phyloP scores from a whole-genome alignment of 352 stramenopile species.

The Phytophthora vignae region DNA sequence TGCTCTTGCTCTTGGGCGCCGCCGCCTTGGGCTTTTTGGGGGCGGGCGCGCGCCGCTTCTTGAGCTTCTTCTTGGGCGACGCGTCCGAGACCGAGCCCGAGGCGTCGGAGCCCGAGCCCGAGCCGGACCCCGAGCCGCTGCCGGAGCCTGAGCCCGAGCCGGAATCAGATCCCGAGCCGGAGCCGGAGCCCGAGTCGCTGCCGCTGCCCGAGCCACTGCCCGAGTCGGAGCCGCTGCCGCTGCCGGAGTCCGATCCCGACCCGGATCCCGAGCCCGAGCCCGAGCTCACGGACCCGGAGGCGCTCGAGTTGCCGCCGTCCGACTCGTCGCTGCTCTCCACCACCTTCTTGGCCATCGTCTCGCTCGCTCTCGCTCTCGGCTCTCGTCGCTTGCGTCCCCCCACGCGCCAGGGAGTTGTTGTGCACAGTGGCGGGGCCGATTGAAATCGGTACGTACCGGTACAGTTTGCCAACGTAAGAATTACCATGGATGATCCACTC shows the following conservation, averaged over 20 bases:
- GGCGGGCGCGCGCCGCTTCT: conserved; percentile 44
- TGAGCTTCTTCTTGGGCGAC: conserved; percentile 58
- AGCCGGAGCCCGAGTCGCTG: conserved; percentile 39
- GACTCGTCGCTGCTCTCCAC: conserved; percentile 83
- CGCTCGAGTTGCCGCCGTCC: conserved; percentile 65
- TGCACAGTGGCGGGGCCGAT: too few relatives aligned
- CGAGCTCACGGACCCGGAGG: conserved; percentile 66
- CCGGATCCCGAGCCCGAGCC: conserved; percentile 49
- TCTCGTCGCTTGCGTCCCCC: too few relatives aligned
- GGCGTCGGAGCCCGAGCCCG: conserved; percentile 39
- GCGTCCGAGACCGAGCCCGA: conserved; percentile 29
- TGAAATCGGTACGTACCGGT: too few relatives aligned
- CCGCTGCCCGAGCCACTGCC: conserved; percentile 50
- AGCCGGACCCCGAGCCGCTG: conserved; percentile 43
- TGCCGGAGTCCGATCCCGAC: conserved; percentile 42
- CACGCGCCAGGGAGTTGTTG: too few relatives aligned
- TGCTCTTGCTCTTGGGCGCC: conserved; percentile 42
- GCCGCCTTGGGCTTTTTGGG: conserved; percentile 48
- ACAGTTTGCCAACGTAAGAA: too few relatives aligned
- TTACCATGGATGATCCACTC: too few relatives aligned
- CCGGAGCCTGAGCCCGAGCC: conserved; percentile 49
- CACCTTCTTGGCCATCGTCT: conserved; percentile 68
- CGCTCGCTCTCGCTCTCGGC: not conserved
- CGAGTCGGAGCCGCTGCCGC: conserved; percentile 42
- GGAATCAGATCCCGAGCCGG: conserved; percentile 45